Evolutionary conservation across 257 asterid species (phyloP), one percentile per base, ranked within the genome.

Genomic region (Ilex aquifolium): DNA sequence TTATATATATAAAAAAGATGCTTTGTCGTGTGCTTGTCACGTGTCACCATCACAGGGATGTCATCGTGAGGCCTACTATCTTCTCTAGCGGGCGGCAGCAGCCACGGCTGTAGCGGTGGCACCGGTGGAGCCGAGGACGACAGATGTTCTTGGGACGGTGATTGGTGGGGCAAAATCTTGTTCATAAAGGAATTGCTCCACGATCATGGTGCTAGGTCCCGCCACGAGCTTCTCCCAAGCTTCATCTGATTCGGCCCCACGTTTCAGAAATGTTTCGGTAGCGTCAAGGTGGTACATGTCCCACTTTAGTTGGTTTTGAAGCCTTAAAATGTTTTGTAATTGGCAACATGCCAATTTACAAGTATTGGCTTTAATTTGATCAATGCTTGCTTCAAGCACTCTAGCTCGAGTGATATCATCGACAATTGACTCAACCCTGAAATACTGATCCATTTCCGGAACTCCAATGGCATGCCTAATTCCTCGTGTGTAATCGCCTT

Each of bases 391-490:
- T n/a, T 67, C 78, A 0, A 87, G 83, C 17, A 82, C 58, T 54
- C n/a, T 60, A 8, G 32, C 66, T 63, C 57, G 62, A 0, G 60
- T 53, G 6, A 10, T 70, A 2, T 44, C 58, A 15, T 74, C 90
- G 9, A 42, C 65, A 3, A 31, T 46, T 0, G 59, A 6, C 13
- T 53, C 80, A 29, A 51, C 32, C 29, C 82, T 63, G 44, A 85
- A 83, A 61, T 56, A 85, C 44, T 65, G 72, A 29, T 88, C 82
- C 79, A 90, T 32, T 74, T 90, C 97, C 0, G 95, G 96, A 0
- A 83, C 83, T 2, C 96, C 97, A 1, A 90, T 90, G 1, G 95
- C 95, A 0, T 87, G 82, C n/a, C 82, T 60, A 27, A 87, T 79
- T 1, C 97, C 97, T 5, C 66, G 72, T 5, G 72, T 56, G 54